Evolutionary conservation across 2,329 filamentous ascomycete genomes (phyloP), one percentile per base, ranked within the genome.

Genomic region (Penicillium sp.): DNA sequence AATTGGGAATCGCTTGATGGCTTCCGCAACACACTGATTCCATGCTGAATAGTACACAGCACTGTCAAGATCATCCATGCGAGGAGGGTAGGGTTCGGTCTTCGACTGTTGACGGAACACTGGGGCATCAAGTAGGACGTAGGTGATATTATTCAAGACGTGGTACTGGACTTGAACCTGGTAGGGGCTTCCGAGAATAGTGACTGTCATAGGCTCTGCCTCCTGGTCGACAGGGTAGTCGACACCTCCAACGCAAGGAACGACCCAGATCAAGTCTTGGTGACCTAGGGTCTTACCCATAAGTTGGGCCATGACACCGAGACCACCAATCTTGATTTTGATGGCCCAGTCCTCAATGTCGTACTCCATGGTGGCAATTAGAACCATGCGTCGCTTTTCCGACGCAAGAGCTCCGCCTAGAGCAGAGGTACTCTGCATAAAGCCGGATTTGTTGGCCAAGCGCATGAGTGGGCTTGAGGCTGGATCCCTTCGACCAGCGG

Each of bases 321-420:
- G 78, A 65, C 86, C 86, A 64, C 86, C 86, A 48, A 89, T 89
- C 74, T 89, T 89, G 73, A 89, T 86, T 74, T 88, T 89, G 75
- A 89, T 86, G 5, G 74, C 79, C 84, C 86, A 89, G 66, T 89
- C 86, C 60, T 86, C 84, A 61, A 89, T 89, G 62, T 89, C 85
- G 71, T 89, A 89, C 70, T 89, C 86, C 84, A 89, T 88, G 15
- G 86, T 89, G 12, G 85, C 86, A 52, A 89, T 88, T 29, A 89
- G 78, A 4, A 88, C 83, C 44, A 81, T 87, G 12, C 83, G 77
- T 39, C 78, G 63, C 48, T 66, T 62, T 2, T 38, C 61, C 1
- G 49, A 62, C 17, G 75, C 70, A 13, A 61, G 57, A 39, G 61
- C 68, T 23, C 55, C 60, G 25, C 65, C 70, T 21, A 75, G 67